Evolutionary conservation across 257 asterid genomes (phyloP).

Genomic region (Plantago major): DNA sequence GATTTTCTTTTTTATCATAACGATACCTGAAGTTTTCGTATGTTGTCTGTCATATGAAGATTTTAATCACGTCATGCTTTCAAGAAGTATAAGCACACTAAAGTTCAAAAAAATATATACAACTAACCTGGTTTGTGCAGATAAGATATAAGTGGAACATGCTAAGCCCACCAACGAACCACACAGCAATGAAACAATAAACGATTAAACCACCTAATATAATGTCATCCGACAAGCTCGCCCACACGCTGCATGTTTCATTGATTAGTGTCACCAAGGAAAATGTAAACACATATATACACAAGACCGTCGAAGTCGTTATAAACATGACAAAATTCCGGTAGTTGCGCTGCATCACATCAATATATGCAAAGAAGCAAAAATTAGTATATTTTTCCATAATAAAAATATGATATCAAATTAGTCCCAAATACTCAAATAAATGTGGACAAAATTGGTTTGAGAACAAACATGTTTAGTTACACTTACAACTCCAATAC

Average conservation of each 20-base stretch:
- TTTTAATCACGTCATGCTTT: neutral
- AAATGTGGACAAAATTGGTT: neutral
- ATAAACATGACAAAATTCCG: conserved; percentile 77
- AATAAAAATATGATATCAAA: too few species aligned
- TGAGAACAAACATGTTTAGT: neutral
- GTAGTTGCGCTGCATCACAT: conserved; percentile 73
- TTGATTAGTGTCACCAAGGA: conserved; percentile 60
- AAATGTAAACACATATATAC: conserved; percentile 49
- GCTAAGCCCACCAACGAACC: conserved; percentile 92
- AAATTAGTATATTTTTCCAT: conserved; percentile 15
- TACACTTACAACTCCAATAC: conserved; percentile 80
- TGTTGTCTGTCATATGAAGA: conserved; percentile 59
- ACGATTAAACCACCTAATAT: conserved; percentile 61
- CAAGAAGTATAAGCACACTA: neutral
- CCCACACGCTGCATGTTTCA: conserved; percentile 42
- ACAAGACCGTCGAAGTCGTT: conserved; percentile 67
- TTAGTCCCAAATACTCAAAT: too few species aligned
- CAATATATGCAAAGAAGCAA: neutral
- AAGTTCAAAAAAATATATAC: neutral
- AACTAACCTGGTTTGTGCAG: conserved; percentile 58
- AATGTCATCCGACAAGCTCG: conserved; percentile 48
- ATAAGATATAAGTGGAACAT: conserved; percentile 78
- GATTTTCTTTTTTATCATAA: conserved; percentile 75
- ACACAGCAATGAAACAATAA: conserved; percentile 74
- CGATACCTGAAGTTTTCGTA: conserved; percentile 87